Evolutionary conservation across 768 basidiomycete species (phyloP).

Genomic region (Boletus subcaerulescens): DNA sequence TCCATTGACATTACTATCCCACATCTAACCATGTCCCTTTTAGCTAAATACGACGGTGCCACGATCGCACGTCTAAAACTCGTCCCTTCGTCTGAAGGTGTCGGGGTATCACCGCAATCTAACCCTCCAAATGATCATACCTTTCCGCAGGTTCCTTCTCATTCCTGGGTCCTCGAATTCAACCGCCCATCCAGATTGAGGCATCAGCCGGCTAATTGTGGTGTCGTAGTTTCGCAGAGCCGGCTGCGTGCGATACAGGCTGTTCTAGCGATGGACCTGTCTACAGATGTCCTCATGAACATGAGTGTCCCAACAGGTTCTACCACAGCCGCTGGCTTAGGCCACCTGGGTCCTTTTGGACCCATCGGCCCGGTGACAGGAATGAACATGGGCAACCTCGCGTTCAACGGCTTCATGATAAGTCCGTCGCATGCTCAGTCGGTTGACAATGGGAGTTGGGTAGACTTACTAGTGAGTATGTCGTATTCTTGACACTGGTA

Average conservation of each 20-base stretch:
- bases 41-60: constrained; percentile 42
- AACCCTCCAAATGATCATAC: constrained; percentile 22
- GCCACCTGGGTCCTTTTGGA: constrained; percentile 25
- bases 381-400: constrained; percentile 25
- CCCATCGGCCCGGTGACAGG: constrained; percentile 19
- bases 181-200: constrained; percentile 35
- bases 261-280: constrained; percentile 42
- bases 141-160: constrained; percentile 25
- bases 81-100: constrained; percentile 24
- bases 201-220: constrained; percentile 43
- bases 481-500: neutral
- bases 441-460: constrained; percentile 24
- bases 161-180: constrained; percentile 72
- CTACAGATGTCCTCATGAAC: constrained; percentile 24
- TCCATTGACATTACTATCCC: constrained; percentile 48
- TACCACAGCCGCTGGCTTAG: constrained; percentile 15
- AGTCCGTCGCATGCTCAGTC: constrained; percentile 21
- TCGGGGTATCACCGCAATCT: constrained; percentile 7
- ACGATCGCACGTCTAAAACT: constrained; percentile 56
- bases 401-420: constrained; percentile 22
- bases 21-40: constrained; percentile 47
- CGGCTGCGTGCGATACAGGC: constrained; percentile 73
- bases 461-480: constrained; percentile 30
- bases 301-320: constrained; percentile 17
- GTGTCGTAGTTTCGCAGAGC: constrained; percentile 70